Percentiles rank a stretch among this genome's conserved stretches.
Evolutionary conservation across 2,329 filamentous ascomycete species (phyloP).

Genomic region (Pseudogymnoascus sp.): DNA sequence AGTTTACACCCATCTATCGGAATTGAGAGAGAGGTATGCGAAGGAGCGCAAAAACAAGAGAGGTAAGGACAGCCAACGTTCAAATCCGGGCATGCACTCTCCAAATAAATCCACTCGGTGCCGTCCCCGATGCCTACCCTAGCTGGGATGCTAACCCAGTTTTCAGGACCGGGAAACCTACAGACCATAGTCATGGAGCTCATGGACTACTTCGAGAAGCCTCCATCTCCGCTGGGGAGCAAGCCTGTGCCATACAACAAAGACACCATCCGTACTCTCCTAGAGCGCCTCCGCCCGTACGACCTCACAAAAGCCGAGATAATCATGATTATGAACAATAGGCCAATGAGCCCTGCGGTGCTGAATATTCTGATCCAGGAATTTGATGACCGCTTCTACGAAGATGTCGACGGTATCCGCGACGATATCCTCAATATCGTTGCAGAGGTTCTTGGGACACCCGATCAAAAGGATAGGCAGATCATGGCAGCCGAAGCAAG

Average conservation of each 20-base stretch:
- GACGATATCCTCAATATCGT: constrained; percentile 49
- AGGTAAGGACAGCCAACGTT: constrained; percentile 11
- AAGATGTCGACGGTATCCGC: constrained; percentile 41
- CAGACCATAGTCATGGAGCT: constrained; percentile 59
- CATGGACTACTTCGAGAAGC: constrained; percentile 49
- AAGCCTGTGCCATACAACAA: constrained; percentile 37
- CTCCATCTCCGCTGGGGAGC: constrained; percentile 43
- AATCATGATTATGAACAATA: constrained; percentile 59
- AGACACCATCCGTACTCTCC: constrained; percentile 43
- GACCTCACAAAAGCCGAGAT: constrained; percentile 60
- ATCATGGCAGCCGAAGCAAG: constrained; percentile 23
- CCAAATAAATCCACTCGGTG: not conserved
- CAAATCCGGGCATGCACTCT: not conserved
- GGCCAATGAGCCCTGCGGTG: constrained; percentile 47
- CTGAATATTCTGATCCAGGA: constrained; percentile 60
- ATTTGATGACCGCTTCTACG: constrained; percentile 50
- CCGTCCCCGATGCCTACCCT: not conserved
- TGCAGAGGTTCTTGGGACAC: constrained; percentile 45
- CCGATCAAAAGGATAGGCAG: constrained; percentile 23
- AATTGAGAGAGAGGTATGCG: constrained; percentile 43
- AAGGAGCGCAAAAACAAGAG: constrained; percentile 35
- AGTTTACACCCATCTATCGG: constrained; percentile 56
- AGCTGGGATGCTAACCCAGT: not conserved
- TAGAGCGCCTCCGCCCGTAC: constrained; percentile 47
- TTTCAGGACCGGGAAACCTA: constrained; percentile 44